Conservation (phyloP, 2,329 filamentous ascomycete genomes). For the Hypoxylon sp. region DNA sequence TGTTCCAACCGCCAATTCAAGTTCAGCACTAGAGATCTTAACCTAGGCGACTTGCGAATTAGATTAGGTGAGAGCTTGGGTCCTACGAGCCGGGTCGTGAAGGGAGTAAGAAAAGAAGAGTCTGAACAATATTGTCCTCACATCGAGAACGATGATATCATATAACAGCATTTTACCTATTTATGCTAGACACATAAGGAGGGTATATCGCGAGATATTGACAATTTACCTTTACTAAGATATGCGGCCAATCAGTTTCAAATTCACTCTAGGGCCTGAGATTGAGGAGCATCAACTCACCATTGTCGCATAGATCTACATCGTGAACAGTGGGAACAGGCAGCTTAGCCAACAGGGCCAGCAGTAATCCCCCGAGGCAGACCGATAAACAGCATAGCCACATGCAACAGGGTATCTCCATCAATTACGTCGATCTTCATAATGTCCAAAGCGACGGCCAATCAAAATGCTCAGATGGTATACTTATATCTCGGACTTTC, state of each 20-base stretch:
- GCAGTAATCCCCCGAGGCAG: not conserved
- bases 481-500: constrained; percentile 67
- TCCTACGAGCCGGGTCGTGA: not conserved
- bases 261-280: too few species aligned
- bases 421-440: not conserved
- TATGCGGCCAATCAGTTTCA: too few species aligned
- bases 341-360: not conserved
- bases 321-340: not conserved
- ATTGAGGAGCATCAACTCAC: not conserved
- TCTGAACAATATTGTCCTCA: not conserved
- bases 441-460: not conserved
- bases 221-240: too few species aligned
- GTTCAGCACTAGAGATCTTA: not conserved
- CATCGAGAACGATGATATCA: not conserved
- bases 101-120: not conserved
- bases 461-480: constrained; percentile 54
- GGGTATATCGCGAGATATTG: too few species aligned
- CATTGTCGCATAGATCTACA: not conserved
- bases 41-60: not conserved
- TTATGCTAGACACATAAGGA: not conserved
- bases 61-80: not conserved
- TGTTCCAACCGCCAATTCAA: not conserved
- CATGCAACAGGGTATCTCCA: not conserved
- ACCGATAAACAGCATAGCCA: not conserved
- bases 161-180: not conserved